Evolutionary conservation across 176 grass and related monocot species (phyloP), one percentile per base, ranked within the genome.

Genomic region (Canna indica): DNA sequence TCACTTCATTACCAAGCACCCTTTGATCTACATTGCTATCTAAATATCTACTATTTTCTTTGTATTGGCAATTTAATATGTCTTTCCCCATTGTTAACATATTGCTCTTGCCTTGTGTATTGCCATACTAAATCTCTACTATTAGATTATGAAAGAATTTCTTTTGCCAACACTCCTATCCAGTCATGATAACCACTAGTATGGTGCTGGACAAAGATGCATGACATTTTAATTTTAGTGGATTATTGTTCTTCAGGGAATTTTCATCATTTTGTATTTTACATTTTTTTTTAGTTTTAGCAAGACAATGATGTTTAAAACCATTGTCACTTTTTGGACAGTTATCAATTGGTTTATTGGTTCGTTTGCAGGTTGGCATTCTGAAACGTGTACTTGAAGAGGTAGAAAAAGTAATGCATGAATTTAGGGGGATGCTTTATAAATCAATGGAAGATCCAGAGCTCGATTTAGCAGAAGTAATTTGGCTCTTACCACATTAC

Each of bases 361-460:
- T 76, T 68, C 71, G 82, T 45, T 57, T 93, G 67, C 75, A 99
- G 94, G 94, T 93, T 41, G 94, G 86, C 32, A 99, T 99, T 80
- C 74, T 99, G 75, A 99, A 99, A 82, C 87, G 84, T 79, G 94
- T 99, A 54, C 84, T 99, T 17, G 94, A 99, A 72, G 94, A 99
- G 75, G 94, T 99, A 28, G 89, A 99, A 83, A 99, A 99, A 64
- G 94, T 99, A 71, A 99, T 99, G 94, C 94, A 90, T 22, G 94
- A 99, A 75, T 99, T 99, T 63, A 93, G 89, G 60, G 86, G 86
- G 69, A 93, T 88, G 94, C 94, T 99, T 84, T 93, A 99, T 85
- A 93, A 88, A 82, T 93, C 89, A 71, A 99, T 99, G 94, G 94
- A 99, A 83, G 86, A 99, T 85, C 94, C 94, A 82, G 77, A 87